A percentile compares a stretch with the other conserved stretches of the same genome.
These are phyloP conservation scores for Myxozyma sirexii DNA, from an alignment of 805 yeast species.

Conservation along the genomic window DNA sequence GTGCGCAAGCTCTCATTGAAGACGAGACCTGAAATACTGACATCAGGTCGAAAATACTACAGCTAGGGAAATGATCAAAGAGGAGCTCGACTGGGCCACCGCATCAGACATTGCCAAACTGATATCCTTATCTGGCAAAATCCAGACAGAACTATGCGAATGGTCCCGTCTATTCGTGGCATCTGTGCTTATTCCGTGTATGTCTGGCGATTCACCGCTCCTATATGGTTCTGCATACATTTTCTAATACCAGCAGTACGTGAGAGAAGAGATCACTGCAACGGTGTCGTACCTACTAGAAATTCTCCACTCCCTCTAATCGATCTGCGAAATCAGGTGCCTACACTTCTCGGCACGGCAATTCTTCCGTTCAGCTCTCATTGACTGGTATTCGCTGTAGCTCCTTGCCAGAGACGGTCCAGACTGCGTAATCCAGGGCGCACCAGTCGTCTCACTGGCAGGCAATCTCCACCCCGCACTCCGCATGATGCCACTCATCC, in stretches of 20 bases:
- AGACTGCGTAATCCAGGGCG: not conserved
- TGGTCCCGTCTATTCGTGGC: not conserved
- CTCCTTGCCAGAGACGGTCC: not conserved
- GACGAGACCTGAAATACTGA: too few species aligned
- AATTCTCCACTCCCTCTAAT: not conserved
- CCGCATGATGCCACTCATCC: constrained; percentile 1
- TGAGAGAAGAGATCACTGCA: not conserved
- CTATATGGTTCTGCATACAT: not conserved
- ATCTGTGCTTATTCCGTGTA: not conserved
- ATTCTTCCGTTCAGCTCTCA: too few species aligned
- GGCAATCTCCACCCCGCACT: not conserved
- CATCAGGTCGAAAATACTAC: too few species aligned
- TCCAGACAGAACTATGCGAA: not conserved
- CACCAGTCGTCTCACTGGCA: not conserved
- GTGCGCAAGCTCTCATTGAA: too few species aligned
- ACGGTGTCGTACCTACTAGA: not conserved
- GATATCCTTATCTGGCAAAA: not conserved
- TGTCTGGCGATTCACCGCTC: not conserved
- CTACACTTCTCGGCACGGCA: not conserved
- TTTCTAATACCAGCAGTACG: not conserved
- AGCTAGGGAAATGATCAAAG: not conserved
- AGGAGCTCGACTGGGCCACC: not conserved
- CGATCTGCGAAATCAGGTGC: not conserved
- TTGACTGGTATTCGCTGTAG: too few species aligned
- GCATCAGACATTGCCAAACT: not conserved